A percentile compares a stretch with the other conserved stretches of the same genome.
Conservation (phyloP, 75 land plant genomes). For the Sequoiadendron giganteum region DNA sequence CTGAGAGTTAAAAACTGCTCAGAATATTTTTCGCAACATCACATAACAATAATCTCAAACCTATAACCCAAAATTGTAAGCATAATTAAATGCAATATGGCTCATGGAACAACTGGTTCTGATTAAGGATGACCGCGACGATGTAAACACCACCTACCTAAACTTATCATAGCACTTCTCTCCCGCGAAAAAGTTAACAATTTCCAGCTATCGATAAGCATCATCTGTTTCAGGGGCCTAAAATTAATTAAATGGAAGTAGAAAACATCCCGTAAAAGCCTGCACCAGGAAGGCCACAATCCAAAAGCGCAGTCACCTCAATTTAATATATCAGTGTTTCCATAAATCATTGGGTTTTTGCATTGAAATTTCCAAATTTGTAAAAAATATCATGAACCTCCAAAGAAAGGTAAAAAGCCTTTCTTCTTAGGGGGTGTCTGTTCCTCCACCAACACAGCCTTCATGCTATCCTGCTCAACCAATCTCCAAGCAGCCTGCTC, state of each 20-base stretch:
- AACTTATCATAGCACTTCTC: background rate
- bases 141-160: background rate
- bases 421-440: slow-evolving; percentile 58
- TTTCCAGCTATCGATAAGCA: background rate
- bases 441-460: slow-evolving; percentile 90
- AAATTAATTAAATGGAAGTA: background rate
- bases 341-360: background rate
- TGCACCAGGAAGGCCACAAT: too few relatives aligned
- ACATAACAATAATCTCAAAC: background rate
- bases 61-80: background rate
- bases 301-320: background rate
- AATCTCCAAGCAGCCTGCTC: slow-evolving; percentile 99
- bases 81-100: background rate
- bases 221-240: background rate
- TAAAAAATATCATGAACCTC: slow-evolving; percentile 35
- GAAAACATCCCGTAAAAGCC: background rate
- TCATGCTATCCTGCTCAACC: slow-evolving; percentile 97
- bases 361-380: background rate
- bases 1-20: background rate
- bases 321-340: background rate
- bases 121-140: background rate
- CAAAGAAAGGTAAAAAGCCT: slow-evolving; percentile 83
- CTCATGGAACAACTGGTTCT: background rate
- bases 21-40: background rate
- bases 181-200: background rate